Evolutionary conservation across 1,139 yeast species (phyloP), one percentile per base, ranked within the genome.

Genomic region (Hyphopichia khmerensis): DNA sequence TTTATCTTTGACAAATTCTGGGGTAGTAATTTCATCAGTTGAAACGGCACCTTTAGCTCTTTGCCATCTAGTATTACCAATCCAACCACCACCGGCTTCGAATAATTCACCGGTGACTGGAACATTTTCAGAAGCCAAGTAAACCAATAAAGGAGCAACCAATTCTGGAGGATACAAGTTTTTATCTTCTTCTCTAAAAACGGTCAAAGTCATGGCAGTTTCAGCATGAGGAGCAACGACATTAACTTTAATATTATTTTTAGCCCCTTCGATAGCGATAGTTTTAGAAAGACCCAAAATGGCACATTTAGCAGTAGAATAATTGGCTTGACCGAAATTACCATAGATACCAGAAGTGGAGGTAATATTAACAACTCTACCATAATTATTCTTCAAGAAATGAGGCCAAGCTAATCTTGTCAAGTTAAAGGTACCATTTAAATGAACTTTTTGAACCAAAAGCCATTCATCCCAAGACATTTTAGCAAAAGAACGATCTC

Each of bases 261-360:
- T 89, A 47, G 82, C 81, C 57, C 99, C 99, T 70, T 93, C 99
- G 51, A 87, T 75, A 21, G 98, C 97, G 50, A 89, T 65, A 35
- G 97, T 87, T 64, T 80, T 83, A 29, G 96, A 77, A 56, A 93
- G 79, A 30, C 96, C 96, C 41, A 90, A 68, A 49, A 93, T 82
- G 27, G 91, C 98, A 45, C 87, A 81, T 72, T 93, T 93, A 40
- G 98, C 97, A 39, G 97, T 82, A 30, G 96, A 83, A 64, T 93
- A 93, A 73, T 93, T 93, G 46, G 97, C 87, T 72, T 93, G 99
- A 41, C 99, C 99, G 68, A 93, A 93, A 73, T 87, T 89, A 55
- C 98, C 98, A 65, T 93, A 93, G 55, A 93, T 89, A 57, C 98
- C 98, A 13, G 97, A 90, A 23, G 98, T 93, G 19, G 97, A 89